phyloP scores from a whole-genome alignment of 805 yeast species.

The Peterozyma xylosa region DNA sequence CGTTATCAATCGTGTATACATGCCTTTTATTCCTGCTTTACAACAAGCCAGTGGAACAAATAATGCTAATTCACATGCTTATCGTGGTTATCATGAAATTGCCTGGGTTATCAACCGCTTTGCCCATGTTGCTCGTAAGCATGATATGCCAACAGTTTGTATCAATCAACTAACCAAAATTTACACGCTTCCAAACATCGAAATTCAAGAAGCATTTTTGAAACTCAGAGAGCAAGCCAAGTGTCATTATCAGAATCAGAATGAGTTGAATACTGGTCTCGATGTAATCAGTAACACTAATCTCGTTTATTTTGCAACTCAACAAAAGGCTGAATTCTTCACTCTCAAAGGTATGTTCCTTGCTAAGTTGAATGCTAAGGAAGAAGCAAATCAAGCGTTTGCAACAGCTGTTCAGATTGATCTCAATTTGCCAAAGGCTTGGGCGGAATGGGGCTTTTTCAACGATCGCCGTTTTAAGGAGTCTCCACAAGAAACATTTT shows the following conservation, averaged over 20 bases:
- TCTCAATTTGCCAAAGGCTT: slow-evolving; percentile 88
- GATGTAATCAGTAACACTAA: slow-evolving; percentile 97
- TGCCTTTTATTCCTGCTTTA: slow-evolving; percentile 83
- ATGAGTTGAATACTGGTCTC: slow-evolving; percentile 87
- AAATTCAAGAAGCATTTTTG: slow-evolving; percentile 95
- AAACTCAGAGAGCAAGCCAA: slow-evolving; percentile 95
- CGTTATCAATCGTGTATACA: slow-evolving; percentile 87
- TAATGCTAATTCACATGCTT: slow-evolving; percentile 85
- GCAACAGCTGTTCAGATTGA: slow-evolving; percentile 97
- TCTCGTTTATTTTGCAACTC: slow-evolving; percentile 91
- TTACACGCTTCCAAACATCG: slow-evolving; percentile 93
- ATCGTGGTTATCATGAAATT: slow-evolving; percentile 96
- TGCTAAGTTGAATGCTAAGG: slow-evolving; percentile 82
- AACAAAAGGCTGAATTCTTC: slow-evolving; percentile 96
- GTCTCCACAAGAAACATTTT: slow-evolving; percentile 68
- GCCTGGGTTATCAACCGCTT: slow-evolving; percentile 98
- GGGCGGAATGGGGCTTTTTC: slow-evolving; percentile 99
- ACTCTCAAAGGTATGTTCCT: slow-evolving; percentile 97
- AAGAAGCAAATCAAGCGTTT: slow-evolving; percentile 96
- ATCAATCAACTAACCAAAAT: slow-evolving; percentile 87
- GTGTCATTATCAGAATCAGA: slow-evolving; percentile 89
- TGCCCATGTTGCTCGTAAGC: slow-evolving; percentile 98
- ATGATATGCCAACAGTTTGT: slow-evolving; percentile 95
- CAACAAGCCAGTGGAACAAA: slow-evolving; percentile 54
- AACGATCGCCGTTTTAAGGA: slow-evolving; percentile 85